phyloP scores from a whole-genome alignment of 139 green algal genomes.

The Diplosphaera chodatii region DNA sequence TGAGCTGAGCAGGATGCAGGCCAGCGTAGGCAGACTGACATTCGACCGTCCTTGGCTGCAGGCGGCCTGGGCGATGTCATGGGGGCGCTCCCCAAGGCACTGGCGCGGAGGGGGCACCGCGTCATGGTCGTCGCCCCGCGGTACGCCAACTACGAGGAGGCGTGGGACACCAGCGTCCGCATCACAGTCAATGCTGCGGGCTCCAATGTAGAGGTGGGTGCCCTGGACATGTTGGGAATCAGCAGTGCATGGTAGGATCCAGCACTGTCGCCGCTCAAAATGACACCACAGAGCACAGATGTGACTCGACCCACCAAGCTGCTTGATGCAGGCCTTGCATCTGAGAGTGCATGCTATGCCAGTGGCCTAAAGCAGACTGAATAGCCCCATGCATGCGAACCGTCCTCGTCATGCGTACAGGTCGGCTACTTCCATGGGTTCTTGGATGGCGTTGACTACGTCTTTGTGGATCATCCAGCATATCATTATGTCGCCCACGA shows the following conservation, averaged over 20 bases:
- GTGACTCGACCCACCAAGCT: too few species aligned
- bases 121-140: constrained; percentile 83
- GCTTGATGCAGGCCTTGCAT: too few species aligned
- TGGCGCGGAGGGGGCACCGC: constrained; percentile 73
- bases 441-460: constrained; percentile 79
- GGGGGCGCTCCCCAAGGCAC: constrained; percentile 83
- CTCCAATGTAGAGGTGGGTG: constrained; percentile 50
- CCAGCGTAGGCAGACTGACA: too few species aligned
- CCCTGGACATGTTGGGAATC: too few species aligned
- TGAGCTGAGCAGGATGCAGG: too few species aligned
- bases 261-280: too few species aligned
- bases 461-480: constrained; percentile 88
- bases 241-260: too few species aligned
- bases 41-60: constrained; percentile 11
- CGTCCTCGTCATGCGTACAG: too few species aligned
- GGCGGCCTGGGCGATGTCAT: constrained; percentile 96
- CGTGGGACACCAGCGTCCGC: constrained; percentile 68
- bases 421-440: constrained; percentile 80
- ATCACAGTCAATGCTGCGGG: constrained; percentile 53
- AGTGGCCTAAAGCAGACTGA: too few species aligned
- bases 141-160: constrained; percentile 69
- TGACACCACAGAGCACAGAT: too few species aligned
- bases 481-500: constrained; percentile 60
- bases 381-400: too few species aligned
- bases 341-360: too few species aligned